Evolutionary conservation across 163 green algal species (phyloP), one percentile per base, ranked within the genome.

Genomic region (Botryococcus braunii): DNA sequence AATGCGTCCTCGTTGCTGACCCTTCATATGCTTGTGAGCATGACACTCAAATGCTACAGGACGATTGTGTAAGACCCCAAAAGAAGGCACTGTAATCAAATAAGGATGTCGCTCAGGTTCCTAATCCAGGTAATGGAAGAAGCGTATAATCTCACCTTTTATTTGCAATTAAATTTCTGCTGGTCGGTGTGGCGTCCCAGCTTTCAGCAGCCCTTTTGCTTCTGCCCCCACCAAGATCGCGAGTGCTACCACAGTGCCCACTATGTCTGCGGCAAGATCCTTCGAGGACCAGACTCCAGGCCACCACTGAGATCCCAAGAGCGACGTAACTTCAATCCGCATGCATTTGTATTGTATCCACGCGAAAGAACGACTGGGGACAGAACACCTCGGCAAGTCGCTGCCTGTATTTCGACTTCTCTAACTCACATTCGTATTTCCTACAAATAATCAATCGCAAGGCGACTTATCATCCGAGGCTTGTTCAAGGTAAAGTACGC

Each of bases 241-340:
- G 23, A 66, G 59, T 13, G 4, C 32, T 5, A 9, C 4, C 25
- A 38, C 59, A 9, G 32, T 47, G 5, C 59, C 59, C 31, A 40
- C 36, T 52, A 66, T 23, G 23, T 66, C 59, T 29, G 59, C 59
- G 6, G 21, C 59, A 31, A 34, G 27, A 38, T 66, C 36, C 34
- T 48, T 47, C 3, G 49, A 9, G 32, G 35, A 36, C 11, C 32
- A 5, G 25, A 31, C 34, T 29, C 59, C 59, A 2, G 59, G 59
- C 59, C 59, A 66, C 38, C 38, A 66, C 59, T 66, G 59, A 25
- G 1, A 23, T 8, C 4, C 36, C 31, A 40, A 9, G 31, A 64
- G 5, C 13, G 43, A 27, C 13, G 13, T 52, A 17, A 13, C 13
- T 13, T 52, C 43, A 13, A 27, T 52, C 17, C 17, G 13, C 43